Evolutionary conservation across 768 basidiomycete genomes (phyloP).

Genomic region (Russula griseocarnosa): DNA sequence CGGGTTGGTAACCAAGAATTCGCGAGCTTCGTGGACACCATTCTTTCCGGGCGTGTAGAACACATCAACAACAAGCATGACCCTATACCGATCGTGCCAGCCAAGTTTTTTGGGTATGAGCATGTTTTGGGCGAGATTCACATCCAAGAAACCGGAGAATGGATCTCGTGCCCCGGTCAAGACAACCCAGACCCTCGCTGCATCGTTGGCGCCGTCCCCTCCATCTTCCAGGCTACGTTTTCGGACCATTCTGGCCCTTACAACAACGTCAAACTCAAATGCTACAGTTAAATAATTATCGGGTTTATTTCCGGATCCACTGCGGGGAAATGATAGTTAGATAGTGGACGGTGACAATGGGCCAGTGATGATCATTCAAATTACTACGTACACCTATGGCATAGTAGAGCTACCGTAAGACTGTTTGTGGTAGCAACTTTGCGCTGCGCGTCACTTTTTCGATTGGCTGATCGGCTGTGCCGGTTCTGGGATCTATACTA

Average conservation of each 20-base stretch:
- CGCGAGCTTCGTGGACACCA: slow-evolving; percentile 26
- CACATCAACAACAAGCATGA: slow-evolving; percentile 41
- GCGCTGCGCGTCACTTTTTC: neutral
- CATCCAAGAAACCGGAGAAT: slow-evolving; percentile 40
- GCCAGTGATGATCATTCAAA: too few relatives aligned
- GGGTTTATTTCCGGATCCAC: neutral
- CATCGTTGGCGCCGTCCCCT: slow-evolving; percentile 1
- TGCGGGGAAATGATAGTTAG: too few relatives aligned
- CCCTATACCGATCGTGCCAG: slow-evolving; percentile 53
- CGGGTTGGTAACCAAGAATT: slow-evolving; percentile 45
- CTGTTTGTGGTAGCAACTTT: neutral
- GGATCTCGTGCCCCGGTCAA: slow-evolving; percentile 41
- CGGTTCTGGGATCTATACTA: neutral
- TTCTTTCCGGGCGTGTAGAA: slow-evolving; percentile 30
- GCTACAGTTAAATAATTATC: neutral
- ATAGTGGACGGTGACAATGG: neutral
- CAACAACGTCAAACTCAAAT: neutral
- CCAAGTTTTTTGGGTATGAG: slow-evolving; percentile 44
- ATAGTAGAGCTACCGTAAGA: neutral
- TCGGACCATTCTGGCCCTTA: slow-evolving; percentile 1
- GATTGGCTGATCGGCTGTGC: neutral
- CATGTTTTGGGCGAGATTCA: slow-evolving; percentile 55
- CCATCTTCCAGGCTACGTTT: neutral
- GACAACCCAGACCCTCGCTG: slow-evolving; percentile 4
- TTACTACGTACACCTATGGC: neutral